A percentile compares a stretch with the other conserved stretches of the same genome.
These are phyloP conservation scores for Pichia kluyveri DNA, from an alignment of 805 yeast species.

Conservation along the genomic window DNA sequence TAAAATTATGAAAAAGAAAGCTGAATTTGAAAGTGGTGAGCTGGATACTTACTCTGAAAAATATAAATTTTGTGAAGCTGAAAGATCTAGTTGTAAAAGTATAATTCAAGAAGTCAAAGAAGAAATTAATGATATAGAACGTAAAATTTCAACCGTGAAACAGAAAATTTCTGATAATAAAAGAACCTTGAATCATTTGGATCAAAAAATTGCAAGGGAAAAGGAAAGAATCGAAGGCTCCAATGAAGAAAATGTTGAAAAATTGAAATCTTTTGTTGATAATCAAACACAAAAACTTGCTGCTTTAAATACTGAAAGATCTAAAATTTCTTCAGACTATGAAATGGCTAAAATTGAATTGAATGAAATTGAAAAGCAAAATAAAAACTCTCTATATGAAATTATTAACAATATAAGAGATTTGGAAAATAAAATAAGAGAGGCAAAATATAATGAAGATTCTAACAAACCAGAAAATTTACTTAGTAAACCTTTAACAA, in stretches of 20 bases:
- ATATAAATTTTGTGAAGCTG: not conserved
- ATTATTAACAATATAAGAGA: not conserved
- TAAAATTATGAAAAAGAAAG: slow-evolving; percentile 6
- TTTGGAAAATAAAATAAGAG: slow-evolving; percentile 3
- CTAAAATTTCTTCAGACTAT: slow-evolving; percentile 8
- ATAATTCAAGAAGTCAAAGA: slow-evolving; percentile 12
- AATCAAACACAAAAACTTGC: slow-evolving; percentile 12
- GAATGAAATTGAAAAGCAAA: slow-evolving; percentile 7
- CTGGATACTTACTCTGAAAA: not conserved
- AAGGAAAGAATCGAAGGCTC: slow-evolving; percentile 30
- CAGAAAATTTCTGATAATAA: slow-evolving; percentile 6
- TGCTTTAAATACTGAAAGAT: slow-evolving; percentile 7
- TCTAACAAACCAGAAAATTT: slow-evolving; percentile 28
- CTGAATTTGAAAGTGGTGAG: slow-evolving; percentile 6
- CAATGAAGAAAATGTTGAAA: slow-evolving; percentile 36
- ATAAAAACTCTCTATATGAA: not conserved
- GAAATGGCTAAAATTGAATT: slow-evolving; percentile 16
- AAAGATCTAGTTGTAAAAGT: slow-evolving; percentile 2
- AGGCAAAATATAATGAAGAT: slow-evolving; percentile 4
- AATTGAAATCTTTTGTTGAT: slow-evolving; percentile 15
- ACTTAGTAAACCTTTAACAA: slow-evolving; percentile 40
- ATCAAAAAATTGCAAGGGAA: slow-evolving; percentile 22
- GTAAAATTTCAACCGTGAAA: slow-evolving; percentile 7
- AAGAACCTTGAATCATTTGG: slow-evolving; percentile 6
- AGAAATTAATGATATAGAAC: slow-evolving; percentile 3